These are phyloP conservation scores for Cenchrus purpureus DNA, from an alignment of 176 grass and related monocot species.

Conservation along the genomic window DNA sequence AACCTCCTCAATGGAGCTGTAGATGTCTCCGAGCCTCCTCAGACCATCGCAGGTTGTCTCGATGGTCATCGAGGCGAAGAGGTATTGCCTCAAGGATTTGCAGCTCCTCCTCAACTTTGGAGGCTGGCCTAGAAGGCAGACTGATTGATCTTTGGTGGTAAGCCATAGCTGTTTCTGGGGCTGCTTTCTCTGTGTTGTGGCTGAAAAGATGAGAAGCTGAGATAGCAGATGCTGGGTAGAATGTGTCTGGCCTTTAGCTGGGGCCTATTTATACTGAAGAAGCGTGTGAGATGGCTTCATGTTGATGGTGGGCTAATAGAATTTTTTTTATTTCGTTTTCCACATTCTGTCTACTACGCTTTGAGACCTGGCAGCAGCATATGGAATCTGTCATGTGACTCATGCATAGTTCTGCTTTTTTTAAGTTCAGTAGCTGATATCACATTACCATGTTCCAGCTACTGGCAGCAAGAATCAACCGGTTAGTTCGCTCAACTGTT, in stretches of 20 bases:
- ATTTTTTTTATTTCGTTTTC: conserved; percentile 22
- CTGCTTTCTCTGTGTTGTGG: conserved; percentile 34
- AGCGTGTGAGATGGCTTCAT: conserved; percentile 15
- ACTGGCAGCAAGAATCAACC: conserved; percentile 39
- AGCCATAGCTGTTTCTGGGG: conserved; percentile 39
- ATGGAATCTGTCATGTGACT: conserved; percentile 26
- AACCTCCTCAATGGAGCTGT: conserved; percentile 46
- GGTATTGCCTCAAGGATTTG: conserved; percentile 45
- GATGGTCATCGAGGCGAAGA: conserved; percentile 28
- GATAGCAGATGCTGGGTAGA: conserved; percentile 21
- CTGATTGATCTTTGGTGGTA: conserved; percentile 58
- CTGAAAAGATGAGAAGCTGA: conserved; percentile 12
- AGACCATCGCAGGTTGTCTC: conserved; percentile 43
- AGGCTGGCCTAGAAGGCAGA: conserved; percentile 44
- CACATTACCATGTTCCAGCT: conserved; percentile 43
- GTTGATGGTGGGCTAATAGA: conserved; percentile 1
- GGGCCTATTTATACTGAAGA: conserved; percentile 51
- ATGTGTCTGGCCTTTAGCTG: conserved; percentile 21
- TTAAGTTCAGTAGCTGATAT: neutral
- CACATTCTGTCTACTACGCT: conserved; percentile 27
- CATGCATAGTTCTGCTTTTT: neutral
- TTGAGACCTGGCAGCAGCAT: conserved; percentile 31
- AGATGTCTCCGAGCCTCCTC: conserved; percentile 48
- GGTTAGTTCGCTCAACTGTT: conserved; percentile 25
- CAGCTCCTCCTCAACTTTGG: conserved; percentile 52